A percentile compares a stretch with the other conserved stretches of the same genome.
Conservation (phyloP, 1,284 basidiomycete genomes). For the Ustilago lituana region DNA sequence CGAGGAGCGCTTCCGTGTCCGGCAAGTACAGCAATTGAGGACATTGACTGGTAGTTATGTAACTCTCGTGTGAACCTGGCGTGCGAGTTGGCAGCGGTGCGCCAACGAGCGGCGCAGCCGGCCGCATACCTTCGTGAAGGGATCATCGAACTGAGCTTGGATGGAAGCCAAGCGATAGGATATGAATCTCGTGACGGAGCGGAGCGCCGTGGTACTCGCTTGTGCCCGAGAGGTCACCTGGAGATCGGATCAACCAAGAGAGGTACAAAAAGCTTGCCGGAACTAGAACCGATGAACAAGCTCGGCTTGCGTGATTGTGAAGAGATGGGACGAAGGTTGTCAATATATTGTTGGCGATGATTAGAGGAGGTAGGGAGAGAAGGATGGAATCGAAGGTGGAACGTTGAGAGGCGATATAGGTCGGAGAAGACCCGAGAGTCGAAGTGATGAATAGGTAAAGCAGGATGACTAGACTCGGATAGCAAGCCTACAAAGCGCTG, state of each 20-base stretch:
- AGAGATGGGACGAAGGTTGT: neutral
- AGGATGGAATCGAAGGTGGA: neutral
- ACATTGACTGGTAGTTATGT: slow-evolving; percentile 12
- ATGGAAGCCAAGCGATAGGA: neutral
- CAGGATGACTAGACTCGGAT: slow-evolving; percentile 1
- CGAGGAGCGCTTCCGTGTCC: slow-evolving; percentile 3
- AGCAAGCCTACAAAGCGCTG: too few relatives aligned
- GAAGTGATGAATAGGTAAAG: too few relatives aligned
- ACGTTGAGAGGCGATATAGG: too few relatives aligned
- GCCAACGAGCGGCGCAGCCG: slow-evolving; percentile 38
- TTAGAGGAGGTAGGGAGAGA: neutral
- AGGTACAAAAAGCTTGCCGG: too few relatives aligned
- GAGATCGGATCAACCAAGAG: too few relatives aligned
- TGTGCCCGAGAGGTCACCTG: too few relatives aligned
- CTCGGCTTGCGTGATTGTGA: neutral
- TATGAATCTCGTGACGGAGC: too few relatives aligned
- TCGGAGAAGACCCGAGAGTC: slow-evolving; percentile 19
- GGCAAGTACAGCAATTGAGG: slow-evolving; percentile 7
- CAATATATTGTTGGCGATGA: neutral
- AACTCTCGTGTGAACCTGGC: slow-evolving; percentile 14
- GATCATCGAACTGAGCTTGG: slow-evolving; percentile 17
- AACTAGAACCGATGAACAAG: too few relatives aligned
- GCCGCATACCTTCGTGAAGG: slow-evolving; percentile 43
- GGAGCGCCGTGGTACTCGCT: too few relatives aligned
- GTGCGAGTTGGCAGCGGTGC: slow-evolving; percentile 16